Conservation (phyloP, 768 basidiomycete genomes). For the Antrodiella citrinella region DNA sequence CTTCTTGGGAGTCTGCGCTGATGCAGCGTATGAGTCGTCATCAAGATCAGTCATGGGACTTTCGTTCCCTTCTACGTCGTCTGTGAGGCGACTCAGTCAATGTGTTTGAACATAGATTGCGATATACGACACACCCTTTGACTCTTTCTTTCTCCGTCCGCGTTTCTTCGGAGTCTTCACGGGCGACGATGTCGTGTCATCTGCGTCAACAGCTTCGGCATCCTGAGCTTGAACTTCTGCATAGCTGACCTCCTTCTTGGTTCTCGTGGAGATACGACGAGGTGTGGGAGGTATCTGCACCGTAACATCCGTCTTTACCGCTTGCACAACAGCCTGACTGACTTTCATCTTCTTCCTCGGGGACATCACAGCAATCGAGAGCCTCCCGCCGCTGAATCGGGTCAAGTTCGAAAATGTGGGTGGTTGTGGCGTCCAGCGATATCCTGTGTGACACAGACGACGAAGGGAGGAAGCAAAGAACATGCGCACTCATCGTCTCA, state of each 20-base stretch:
- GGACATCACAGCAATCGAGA: too few relatives aligned
- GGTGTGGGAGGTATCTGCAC: constrained; percentile 6
- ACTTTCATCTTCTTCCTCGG: constrained; percentile 8
- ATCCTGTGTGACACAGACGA: background rate
- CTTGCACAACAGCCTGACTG: constrained; percentile 3
- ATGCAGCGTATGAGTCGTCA: constrained; percentile 5
- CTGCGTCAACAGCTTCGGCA: background rate
- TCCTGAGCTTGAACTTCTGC: constrained; percentile 1
- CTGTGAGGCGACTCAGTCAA: too few relatives aligned
- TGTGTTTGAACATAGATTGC: too few relatives aligned
- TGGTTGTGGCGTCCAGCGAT: background rate
- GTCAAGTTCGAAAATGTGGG: background rate
- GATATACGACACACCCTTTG: too few relatives aligned
- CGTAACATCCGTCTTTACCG: constrained; percentile 7
- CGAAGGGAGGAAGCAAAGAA: background rate
- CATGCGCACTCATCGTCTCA: background rate
- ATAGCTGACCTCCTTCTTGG: constrained; percentile 10
- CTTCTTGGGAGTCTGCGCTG: constrained; percentile 6
- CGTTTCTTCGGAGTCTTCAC: too few relatives aligned
- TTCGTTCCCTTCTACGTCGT: too few relatives aligned
- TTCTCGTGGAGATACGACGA: constrained; percentile 4
- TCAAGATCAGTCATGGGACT: constrained; percentile 17
- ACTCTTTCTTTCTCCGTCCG: too few relatives aligned
- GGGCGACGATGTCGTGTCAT: too few relatives aligned
- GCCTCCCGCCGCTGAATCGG: too few relatives aligned